Percentiles rank a stretch among this genome's conserved stretches.
Conservation (phyloP, 2,329 filamentous ascomycete genomes). For the Pestalotiopsis sp. region DNA sequence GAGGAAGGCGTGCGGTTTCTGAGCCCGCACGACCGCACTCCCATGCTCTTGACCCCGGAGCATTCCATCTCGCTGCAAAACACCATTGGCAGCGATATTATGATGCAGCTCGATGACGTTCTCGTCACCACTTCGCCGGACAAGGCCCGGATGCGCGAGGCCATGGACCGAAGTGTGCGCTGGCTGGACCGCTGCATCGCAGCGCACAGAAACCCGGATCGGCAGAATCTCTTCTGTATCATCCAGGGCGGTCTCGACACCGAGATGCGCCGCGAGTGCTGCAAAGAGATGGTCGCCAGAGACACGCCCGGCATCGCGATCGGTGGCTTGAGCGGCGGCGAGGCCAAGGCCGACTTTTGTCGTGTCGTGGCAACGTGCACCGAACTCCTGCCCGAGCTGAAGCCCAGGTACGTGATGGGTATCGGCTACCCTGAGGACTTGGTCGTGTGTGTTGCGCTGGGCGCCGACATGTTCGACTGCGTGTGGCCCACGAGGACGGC, state of each 20-base stretch:
- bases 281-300: constrained; percentile 81
- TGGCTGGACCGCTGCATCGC: constrained; percentile 96
- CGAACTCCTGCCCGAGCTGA: constrained; percentile 78
- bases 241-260: constrained; percentile 95
- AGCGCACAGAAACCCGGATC: constrained; percentile 80
- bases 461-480: constrained; percentile 99
- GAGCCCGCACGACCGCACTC: constrained; percentile 92
- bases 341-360: constrained; percentile 92
- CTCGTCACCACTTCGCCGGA: constrained; percentile 96
- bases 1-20: constrained; percentile 95
- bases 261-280: constrained; percentile 83
- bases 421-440: constrained; percentile 97
- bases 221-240: constrained; percentile 96
- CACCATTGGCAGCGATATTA: constrained; percentile 96
- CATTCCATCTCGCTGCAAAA: constrained; percentile 97
- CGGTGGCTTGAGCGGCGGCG: constrained; percentile 90
- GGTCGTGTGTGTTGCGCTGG: constrained; percentile 84
- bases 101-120: constrained; percentile 99
- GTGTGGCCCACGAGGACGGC: constrained; percentile 98
- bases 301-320: constrained; percentile 97
- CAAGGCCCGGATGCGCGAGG: constrained; percentile 82
- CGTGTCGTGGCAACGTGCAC: constrained; percentile 88
- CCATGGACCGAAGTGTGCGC: constrained; percentile 90
- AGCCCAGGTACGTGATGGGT: constrained; percentile 99
- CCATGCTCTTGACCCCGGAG: constrained; percentile 96